Percentiles rank a stretch among this genome's conserved stretches.
These are phyloP conservation scores for Daldinia loculata DNA, from an alignment of 495 filamentous ascomycete species.

Conservation along the genomic window DNA sequence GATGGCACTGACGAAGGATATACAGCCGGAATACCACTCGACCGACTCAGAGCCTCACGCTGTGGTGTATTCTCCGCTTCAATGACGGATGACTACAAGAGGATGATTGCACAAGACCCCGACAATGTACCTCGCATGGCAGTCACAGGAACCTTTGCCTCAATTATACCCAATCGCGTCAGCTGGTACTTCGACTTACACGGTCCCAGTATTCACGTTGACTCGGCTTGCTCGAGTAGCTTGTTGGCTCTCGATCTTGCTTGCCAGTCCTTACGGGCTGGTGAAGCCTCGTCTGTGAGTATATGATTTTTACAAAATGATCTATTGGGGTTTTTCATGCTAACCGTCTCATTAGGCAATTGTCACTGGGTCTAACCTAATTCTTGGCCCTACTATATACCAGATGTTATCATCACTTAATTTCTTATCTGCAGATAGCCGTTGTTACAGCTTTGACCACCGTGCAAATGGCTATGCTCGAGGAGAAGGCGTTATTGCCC, in stretches of 20 bases:
- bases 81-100: conserved; percentile 46
- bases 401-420: conserved; percentile 41
- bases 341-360: conserved; percentile 47
- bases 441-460: conserved; percentile 65
- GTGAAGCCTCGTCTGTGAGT: conserved; percentile 42
- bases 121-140: conserved; percentile 37
- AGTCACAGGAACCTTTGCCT: conserved; percentile 46
- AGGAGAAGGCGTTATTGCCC: conserved; percentile 64
- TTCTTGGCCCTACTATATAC: conserved; percentile 54
- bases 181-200: conserved; percentile 58
- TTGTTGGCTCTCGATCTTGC: conserved; percentile 65
- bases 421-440: conserved; percentile 51
- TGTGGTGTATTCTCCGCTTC: conserved; percentile 46
- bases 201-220: conserved; percentile 67
- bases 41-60: conserved; percentile 31
- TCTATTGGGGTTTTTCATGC: background rate
- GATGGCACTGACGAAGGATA: conserved; percentile 5
- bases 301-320: background rate
- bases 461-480: conserved; percentile 68
- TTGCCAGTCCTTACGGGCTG: conserved; percentile 73
- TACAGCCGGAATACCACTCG: conserved; percentile 40
- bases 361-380: conserved; percentile 60
- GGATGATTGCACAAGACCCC: conserved; percentile 43
- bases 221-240: conserved; percentile 84
- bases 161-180: conserved; percentile 62